Evolutionary conservation across 1,284 basidiomycete genomes (phyloP).

Genomic region (Vanrija humicola): DNA sequence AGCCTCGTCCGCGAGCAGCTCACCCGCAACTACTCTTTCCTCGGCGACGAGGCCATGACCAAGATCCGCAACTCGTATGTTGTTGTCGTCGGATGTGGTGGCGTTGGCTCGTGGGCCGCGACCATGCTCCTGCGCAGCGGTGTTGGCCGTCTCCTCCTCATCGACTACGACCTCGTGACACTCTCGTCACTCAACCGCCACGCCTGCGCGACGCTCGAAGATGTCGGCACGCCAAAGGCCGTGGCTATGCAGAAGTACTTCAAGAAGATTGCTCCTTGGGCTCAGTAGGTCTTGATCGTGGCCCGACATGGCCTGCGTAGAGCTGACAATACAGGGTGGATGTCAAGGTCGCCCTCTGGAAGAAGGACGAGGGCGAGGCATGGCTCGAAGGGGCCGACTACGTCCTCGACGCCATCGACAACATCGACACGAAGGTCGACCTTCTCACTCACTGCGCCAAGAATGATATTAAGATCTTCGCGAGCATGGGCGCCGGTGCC

Average conservation of each 20-base stretch:
- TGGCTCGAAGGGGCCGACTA: slow-evolving; percentile 79
- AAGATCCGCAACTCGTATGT: slow-evolving; percentile 73
- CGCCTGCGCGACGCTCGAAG: slow-evolving; percentile 81
- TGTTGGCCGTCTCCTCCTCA: slow-evolving; percentile 49
- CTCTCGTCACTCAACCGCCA: slow-evolving; percentile 90
- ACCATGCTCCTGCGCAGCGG: slow-evolving; percentile 77
- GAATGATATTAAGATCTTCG: slow-evolving; percentile 78
- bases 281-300: slow-evolving; percentile 29
- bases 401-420: slow-evolving; percentile 95
- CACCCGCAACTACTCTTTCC: slow-evolving; percentile 90
- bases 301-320: background rate
- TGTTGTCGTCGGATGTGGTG: slow-evolving; percentile 88
- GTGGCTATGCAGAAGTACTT: slow-evolving; percentile 69
- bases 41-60: slow-evolving; percentile 84
- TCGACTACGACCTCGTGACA: slow-evolving; percentile 83
- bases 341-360: slow-evolving; percentile 75
- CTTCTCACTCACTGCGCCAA: slow-evolving; percentile 77
- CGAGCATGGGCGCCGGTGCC: slow-evolving; percentile 96
- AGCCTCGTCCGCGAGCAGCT: slow-evolving; percentile 70
- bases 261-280: slow-evolving; percentile 63
- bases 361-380: slow-evolving; percentile 62
- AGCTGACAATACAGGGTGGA: slow-evolving; percentile 61
- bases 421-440: slow-evolving; percentile 91
- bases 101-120: slow-evolving; percentile 92
- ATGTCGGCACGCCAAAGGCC: slow-evolving; percentile 95